Base-by-base conservation (phyloP, 441 rosid genomes). In the Daphne laureola region DNA sequence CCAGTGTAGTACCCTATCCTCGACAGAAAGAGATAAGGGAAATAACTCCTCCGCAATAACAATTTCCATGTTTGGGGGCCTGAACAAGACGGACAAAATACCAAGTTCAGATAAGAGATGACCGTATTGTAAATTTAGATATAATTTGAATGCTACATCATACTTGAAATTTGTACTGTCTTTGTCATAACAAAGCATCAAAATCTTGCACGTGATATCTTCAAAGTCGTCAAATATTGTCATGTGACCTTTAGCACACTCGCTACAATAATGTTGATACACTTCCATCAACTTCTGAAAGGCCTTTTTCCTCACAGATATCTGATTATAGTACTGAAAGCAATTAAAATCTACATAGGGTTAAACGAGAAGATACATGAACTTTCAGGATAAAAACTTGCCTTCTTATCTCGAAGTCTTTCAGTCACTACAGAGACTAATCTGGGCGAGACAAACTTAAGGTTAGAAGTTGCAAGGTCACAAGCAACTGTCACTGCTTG, bases 371-470 rank as follows among this genome's bases (percentile, higher is more conserved):
- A 31, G 38, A 2, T 5, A 27, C 46, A 41, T 47, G 11, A 56
- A 57, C 12, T 14, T 49, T 61, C 50, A 43, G 50, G 16, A 47
- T 53, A 49, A 59, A 52, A 66, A 17, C 38, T 16, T 73, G 81
- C 97, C 96, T 87, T 93, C 88, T 90, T 93, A 79, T 93, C 96
- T 68, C 95, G 81, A 63, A 93, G 91, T 61, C 99, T 87, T 73
- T 90, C 95, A 56, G 70, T 63, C 51, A 81, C 76, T 72, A 75
- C 87, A 70, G 75, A 74, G 68, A 87, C 67, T 49, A 93, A 56
- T 59, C 67, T 78, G 51, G 72, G 61, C 31, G 91, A 74, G 70
- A 77, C 67, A 63, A 59, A 57, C 63, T 80, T 79, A 42, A 74
- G 70, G 71, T 82, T 74, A 57, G 64, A 68, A 74, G 66, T 79